Evolutionary conservation across 805 yeast species (phyloP).

Genomic region (Jamesozyma lodderae): DNA sequence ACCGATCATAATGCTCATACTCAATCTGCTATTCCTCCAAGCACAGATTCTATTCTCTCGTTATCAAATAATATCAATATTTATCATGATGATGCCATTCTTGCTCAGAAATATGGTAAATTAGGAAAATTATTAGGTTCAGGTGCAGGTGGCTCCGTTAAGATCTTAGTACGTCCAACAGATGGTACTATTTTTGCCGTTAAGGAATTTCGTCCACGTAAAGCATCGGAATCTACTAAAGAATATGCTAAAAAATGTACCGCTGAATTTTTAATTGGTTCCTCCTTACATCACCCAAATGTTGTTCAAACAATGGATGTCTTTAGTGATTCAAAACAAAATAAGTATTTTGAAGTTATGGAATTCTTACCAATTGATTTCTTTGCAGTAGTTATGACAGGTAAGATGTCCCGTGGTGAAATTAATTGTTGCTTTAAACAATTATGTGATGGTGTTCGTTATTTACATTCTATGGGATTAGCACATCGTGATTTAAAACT

Average conservation of each 20-base stretch:
- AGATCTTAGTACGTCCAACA: conserved; percentile 55
- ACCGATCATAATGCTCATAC: conserved; percentile 18
- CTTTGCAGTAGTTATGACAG: conserved; percentile 79
- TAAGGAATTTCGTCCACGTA: conserved; percentile 65
- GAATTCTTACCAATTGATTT: conserved; percentile 79
- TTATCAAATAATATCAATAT: conserved; percentile 28
- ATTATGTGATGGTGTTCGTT: conserved; percentile 57
- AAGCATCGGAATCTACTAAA: conserved; percentile 55
- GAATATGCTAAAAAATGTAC: conserved; percentile 81
- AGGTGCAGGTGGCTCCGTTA: conserved; percentile 82
- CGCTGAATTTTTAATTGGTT: conserved; percentile 77
- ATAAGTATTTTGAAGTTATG: conserved; percentile 72
- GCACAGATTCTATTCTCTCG: conserved; percentile 25
- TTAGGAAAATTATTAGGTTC: conserved; percentile 68
- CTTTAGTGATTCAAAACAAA: conserved; percentile 42
- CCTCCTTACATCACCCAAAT: conserved; percentile 72
- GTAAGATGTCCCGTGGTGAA: conserved; percentile 70
- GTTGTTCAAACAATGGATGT: conserved; percentile 71
- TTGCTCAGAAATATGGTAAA: conserved; percentile 56
- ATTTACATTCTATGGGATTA: conserved; percentile 66
- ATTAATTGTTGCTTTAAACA: conserved; percentile 76
- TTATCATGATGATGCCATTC: conserved; percentile 40
- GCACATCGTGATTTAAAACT: conserved; percentile 78
- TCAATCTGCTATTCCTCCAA: conserved; percentile 29
- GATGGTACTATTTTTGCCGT: conserved; percentile 72